phyloP scores from a whole-genome alignment of 306 rosid species.

The Cicer judaicum region DNA sequence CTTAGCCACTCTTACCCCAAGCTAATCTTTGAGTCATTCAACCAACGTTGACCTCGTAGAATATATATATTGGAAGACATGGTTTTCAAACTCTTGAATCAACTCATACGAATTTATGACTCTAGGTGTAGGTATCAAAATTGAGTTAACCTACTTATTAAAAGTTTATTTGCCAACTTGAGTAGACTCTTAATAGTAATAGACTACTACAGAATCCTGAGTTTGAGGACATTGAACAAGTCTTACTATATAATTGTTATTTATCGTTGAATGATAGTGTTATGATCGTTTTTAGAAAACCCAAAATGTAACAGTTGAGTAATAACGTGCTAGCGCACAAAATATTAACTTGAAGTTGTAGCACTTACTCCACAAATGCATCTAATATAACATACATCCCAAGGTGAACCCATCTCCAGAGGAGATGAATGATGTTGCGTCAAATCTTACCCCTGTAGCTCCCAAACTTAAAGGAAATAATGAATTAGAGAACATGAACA shows the following conservation, averaged over 20 bases:
- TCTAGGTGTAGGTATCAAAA: not conserved
- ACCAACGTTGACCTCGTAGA: not conserved
- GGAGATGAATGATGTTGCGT: not conserved
- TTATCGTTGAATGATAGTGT: not conserved
- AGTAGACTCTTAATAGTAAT: not conserved
- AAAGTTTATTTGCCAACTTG: not conserved
- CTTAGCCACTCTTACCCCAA: slow-evolving; percentile 10
- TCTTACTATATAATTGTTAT: not conserved
- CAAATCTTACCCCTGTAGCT: not conserved
- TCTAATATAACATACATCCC: slow-evolving; percentile 6
- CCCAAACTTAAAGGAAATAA: not conserved
- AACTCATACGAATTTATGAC: not conserved
- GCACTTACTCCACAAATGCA: not conserved
- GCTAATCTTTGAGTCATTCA: not conserved
- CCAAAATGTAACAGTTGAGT: not conserved
- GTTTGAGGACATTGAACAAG: not conserved
- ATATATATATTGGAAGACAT: slow-evolving; percentile 15
- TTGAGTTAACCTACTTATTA: not conserved
- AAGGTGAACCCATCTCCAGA: not conserved
- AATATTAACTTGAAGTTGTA: not conserved
- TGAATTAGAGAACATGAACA: not conserved
- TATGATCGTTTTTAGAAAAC: not conserved
- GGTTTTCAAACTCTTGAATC: not conserved
- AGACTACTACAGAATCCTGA: not conserved
- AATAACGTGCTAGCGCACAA: not conserved